Percentiles rank a stretch among this genome's conserved stretches.
Evolutionary conservation across 2,329 filamentous ascomycete genomes (phyloP).

Genomic region (Diaporthe destruens): DNA sequence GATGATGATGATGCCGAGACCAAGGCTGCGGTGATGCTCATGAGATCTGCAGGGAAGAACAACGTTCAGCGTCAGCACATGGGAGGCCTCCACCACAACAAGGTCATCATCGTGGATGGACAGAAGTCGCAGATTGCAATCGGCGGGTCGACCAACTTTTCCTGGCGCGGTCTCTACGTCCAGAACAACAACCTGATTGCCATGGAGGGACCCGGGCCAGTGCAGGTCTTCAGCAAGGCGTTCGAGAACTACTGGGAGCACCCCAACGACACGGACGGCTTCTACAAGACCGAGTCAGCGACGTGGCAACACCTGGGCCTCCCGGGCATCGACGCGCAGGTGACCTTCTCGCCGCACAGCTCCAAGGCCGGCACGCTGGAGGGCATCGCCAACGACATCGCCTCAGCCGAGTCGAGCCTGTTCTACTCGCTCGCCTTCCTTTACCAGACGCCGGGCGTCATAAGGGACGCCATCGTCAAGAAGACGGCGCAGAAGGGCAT

Average conservation of each 20-base stretch:
- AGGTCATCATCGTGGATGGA: constrained; percentile 42
- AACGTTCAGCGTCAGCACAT: constrained; percentile 45
- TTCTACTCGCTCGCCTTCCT: constrained; percentile 46
- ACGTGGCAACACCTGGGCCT: constrained; percentile 43
- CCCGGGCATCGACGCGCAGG: constrained; percentile 42
- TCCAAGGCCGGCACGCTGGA: constrained; percentile 42
- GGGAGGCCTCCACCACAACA: constrained; percentile 45
- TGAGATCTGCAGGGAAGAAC: constrained; percentile 40
- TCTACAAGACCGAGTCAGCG: constrained; percentile 42
- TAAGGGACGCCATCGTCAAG: constrained; percentile 44
- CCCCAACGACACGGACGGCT: constrained; percentile 42
- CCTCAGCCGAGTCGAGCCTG: constrained; percentile 48
- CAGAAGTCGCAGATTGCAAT: constrained; percentile 44
- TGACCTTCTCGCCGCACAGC: constrained; percentile 45
- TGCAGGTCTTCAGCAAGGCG: constrained; percentile 41
- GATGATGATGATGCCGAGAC: constrained; percentile 39
- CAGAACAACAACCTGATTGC: constrained; percentile 44
- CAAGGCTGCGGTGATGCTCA: constrained; percentile 42
- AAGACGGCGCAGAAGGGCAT: constrained; percentile 42
- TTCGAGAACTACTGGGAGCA: constrained; percentile 44
- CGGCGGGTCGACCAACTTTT: constrained; percentile 44
- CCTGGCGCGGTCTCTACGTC: constrained; percentile 44
- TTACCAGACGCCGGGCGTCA: constrained; percentile 49
- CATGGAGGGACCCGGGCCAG: constrained; percentile 41
- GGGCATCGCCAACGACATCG: constrained; percentile 50